Evolutionary conservation across 495 filamentous ascomycete species (phyloP).

Genomic region (Podospora australis): DNA sequence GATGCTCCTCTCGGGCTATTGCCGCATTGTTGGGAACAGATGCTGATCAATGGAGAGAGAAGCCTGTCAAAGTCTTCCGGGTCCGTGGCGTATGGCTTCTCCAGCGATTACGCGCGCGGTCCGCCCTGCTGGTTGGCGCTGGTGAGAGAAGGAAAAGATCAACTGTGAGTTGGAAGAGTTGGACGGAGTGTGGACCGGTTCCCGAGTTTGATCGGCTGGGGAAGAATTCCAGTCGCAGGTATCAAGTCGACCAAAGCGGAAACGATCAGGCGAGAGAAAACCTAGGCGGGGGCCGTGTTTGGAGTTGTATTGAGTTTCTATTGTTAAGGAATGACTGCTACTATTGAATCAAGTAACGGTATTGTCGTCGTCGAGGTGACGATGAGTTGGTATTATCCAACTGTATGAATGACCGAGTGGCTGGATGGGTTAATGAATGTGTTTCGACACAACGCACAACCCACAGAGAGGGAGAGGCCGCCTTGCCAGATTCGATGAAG

Average conservation of each 20-base stretch:
- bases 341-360: background rate
- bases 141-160: background rate
- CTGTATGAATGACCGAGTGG: background rate
- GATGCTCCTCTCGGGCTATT: slow-evolving; percentile 10
- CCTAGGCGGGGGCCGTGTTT: too few species aligned
- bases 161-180: slow-evolving; percentile 3
- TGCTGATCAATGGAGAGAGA: background rate
- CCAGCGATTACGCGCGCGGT: background rate
- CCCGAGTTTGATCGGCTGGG: slow-evolving; percentile 31
- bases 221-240: slow-evolving; percentile 13
- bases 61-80: too few species aligned
- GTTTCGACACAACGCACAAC: too few species aligned
- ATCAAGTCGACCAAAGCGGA: slow-evolving; percentile 19
- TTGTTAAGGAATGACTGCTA: too few species aligned
- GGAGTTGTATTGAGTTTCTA: too few species aligned
- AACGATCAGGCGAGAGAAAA: slow-evolving; percentile 19
- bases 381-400: too few species aligned
- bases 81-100: background rate
- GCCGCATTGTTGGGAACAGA: slow-evolving; percentile 18
- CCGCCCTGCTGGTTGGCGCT: background rate
- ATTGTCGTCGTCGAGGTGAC: background rate
- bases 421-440: background rate
- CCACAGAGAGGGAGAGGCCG: slow-evolving; percentile 4
- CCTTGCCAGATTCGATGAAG: background rate
- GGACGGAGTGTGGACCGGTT: slow-evolving; percentile 6